A percentile compares a stretch with the other conserved stretches of the same genome.
Evolutionary conservation across 306 rosid species (phyloP).

Genomic region (Neltuma alba): DNA sequence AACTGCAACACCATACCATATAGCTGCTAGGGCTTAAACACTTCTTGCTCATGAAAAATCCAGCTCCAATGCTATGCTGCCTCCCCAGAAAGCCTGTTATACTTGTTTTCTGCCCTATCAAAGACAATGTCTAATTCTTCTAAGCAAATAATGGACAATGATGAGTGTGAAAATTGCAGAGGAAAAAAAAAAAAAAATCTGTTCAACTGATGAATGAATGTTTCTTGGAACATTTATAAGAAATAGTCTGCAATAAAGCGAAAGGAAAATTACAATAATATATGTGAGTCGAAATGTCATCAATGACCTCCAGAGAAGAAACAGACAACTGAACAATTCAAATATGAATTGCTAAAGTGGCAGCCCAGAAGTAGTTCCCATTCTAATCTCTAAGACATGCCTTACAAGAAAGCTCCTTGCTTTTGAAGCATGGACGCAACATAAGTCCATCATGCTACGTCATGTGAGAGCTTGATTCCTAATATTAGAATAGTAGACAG

Average conservation of each 20-base stretch:
- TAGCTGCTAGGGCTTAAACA: background rate
- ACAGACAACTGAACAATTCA: background rate
- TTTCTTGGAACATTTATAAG: background rate
- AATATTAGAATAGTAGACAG: background rate
- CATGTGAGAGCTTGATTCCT: background rate
- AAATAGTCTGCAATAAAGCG: background rate
- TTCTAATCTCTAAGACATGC: background rate
- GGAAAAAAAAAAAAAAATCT: background rate
- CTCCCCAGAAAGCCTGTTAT: slow-evolving; percentile 47
- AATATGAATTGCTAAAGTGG: background rate
- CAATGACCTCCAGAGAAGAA: background rate
- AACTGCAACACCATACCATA: slow-evolving; percentile 19
- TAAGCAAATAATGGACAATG: slow-evolving; percentile 25
- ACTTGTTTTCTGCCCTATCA: slow-evolving; percentile 75
- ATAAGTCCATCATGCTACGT: background rate
- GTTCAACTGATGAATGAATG: background rate
- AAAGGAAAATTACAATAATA: too few relatives aligned
- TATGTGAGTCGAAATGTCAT: too few relatives aligned
- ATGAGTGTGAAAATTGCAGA: background rate
- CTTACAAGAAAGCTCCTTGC: background rate
- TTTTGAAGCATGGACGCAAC: background rate
- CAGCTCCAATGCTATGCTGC: slow-evolving; percentile 36
- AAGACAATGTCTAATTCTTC: slow-evolving; percentile 33
- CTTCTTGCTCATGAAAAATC: slow-evolving; percentile 32
- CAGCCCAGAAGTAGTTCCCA: too few relatives aligned